Conservation (phyloP, 2,329 filamentous ascomycete genomes). For the Pestalotiopsis sp. region DNA sequence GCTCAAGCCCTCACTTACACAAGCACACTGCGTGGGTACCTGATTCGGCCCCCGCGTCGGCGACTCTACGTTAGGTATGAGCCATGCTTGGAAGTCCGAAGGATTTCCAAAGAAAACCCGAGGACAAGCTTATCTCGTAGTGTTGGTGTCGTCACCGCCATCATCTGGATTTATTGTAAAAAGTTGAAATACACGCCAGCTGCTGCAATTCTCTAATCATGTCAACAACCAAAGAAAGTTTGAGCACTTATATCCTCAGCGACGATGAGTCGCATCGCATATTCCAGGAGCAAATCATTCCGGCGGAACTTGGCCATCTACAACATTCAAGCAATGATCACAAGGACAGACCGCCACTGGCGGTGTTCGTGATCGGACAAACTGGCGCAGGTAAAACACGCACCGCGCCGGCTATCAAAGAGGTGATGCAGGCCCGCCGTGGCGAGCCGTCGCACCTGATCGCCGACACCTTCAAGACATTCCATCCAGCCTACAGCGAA, state of each 20-base stretch:
- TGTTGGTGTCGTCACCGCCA: neutral
- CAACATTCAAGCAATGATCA: neutral
- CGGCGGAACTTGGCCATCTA: neutral
- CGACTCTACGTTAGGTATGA: neutral
- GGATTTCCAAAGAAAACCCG: neutral
- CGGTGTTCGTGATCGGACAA: slow-evolving; percentile 48
- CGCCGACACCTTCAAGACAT: slow-evolving; percentile 51
- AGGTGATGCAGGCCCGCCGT: slow-evolving; percentile 28
- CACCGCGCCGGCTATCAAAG: slow-evolving; percentile 40
- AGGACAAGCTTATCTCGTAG: neutral
- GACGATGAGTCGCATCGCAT: neutral
- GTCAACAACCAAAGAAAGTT: neutral
- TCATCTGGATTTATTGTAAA: neutral
- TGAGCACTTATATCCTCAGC: neutral
- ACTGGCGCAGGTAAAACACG: slow-evolving; percentile 53
- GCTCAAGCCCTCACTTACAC: neutral
- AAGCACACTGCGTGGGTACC: neutral
- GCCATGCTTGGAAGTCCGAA: neutral
- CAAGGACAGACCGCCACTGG: slow-evolving; percentile 31
- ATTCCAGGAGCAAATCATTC: slow-evolving; percentile 1
- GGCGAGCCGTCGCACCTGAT: slow-evolving; percentile 42
- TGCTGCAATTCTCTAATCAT: neutral
- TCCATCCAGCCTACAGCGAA: slow-evolving; percentile 44
- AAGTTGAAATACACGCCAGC: neutral
- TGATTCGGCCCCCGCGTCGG: neutral